Base-by-base conservation (phyloP, 805 yeast genomes). In the Lipomyces oligophaga region DNA sequence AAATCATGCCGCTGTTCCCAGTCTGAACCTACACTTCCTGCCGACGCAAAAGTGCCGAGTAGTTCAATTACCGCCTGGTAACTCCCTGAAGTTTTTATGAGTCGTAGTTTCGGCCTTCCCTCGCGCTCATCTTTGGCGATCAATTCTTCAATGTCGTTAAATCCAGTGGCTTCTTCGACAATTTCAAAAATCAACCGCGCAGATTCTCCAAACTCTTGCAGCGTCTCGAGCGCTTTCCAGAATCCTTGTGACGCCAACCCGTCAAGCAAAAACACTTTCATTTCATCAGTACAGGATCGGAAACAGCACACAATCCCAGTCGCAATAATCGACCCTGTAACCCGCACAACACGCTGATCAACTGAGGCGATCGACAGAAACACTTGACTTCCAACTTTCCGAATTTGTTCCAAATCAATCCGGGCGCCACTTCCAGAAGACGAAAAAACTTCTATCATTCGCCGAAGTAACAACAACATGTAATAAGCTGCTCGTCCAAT, bases 21-120 rank as follows among this genome's bases (percentile, higher is more conserved):
- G 11, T 53, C 54, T 18, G 40, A 34, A 21, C 54, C 58, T 4
- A 45, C 38, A 19, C 49, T 49, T n/a, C 57, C 62, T n/a, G 52
- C 49, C 19, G 43, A 37, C 19, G 63, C 60, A 32, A 59, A 48
- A 8, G 54, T 56, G 7, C 62, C 62, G 20, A 62, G 49, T 16
- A 53, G 45, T 16, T 49, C 51, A 16, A 52, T 35, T 18, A 60
- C 49, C 13, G 57, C 45, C 20, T 45, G 49, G 39, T 62, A 55
- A 36, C 55, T 59, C n/a, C 35, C 48, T 5, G 38, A 38, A 7
- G 54, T 21, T 3, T 42, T 44, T 20, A 52, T 41, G 15, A 49
- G 31, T 13, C 34, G 20, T 24, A 41, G 26, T 10, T 20, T 15
- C 10, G 41, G 34, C 13, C 21, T 21, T 10, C 18, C 18, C 10